phyloP scores from a whole-genome alignment of 2,329 filamentous ascomycete genomes.

The Clarireedia sp. region DNA sequence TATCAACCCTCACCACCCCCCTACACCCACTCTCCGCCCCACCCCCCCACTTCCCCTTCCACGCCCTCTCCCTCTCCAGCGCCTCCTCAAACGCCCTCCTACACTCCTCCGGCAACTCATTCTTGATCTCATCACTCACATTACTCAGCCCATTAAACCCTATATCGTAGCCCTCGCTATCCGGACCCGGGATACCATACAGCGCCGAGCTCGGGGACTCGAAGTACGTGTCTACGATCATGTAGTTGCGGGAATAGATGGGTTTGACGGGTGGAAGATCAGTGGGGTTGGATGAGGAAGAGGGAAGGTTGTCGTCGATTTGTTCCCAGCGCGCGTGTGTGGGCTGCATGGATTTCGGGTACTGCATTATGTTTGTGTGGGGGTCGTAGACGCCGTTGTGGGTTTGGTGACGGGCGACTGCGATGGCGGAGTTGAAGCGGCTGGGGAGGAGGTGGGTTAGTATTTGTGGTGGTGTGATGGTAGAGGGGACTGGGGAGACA shows the following conservation, averaged over 20 bases:
- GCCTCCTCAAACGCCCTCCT: constrained; percentile 64
- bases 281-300: constrained; percentile 14
- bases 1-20: constrained; percentile 50
- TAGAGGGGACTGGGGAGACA: constrained; percentile 23
- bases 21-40: constrained; percentile 49
- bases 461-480: background rate
- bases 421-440: constrained; percentile 73
- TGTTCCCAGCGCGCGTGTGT: constrained; percentile 79
- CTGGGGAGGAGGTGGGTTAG: constrained; percentile 37
- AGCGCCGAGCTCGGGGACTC: constrained; percentile 46
- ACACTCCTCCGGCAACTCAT: constrained; percentile 62
- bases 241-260: constrained; percentile 51
- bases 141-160: constrained; percentile 49
- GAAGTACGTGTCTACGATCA: constrained; percentile 53
- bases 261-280: constrained; percentile 47
- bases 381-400: constrained; percentile 79
- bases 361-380: constrained; percentile 88
- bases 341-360: constrained; percentile 80
- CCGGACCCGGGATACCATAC: constrained; percentile 51
- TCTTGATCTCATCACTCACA: constrained; percentile 56
- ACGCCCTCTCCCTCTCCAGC: constrained; percentile 55
- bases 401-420: constrained; percentile 55
- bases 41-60: constrained; percentile 65
- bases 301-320: constrained; percentile 37
- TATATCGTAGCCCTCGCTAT: constrained; percentile 41